These are phyloP conservation scores for Oryza glumipatula DNA, from an alignment of 176 grass and related monocot species.

Conservation along the genomic window DNA sequence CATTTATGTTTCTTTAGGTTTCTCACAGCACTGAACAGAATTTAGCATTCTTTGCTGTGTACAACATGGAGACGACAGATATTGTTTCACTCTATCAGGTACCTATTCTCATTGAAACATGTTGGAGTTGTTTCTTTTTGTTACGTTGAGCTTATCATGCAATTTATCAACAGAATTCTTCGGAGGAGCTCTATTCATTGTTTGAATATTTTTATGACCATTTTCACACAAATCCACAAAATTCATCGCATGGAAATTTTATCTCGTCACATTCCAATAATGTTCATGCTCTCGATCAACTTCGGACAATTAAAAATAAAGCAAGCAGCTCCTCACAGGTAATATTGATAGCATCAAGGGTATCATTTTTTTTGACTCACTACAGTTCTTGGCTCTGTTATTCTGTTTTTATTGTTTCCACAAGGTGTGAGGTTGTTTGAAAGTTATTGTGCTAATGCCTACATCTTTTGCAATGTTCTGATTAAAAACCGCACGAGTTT, in stretches of 20 bases:
- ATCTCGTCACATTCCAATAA: slow-evolving; percentile 92
- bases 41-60: slow-evolving; percentile 93
- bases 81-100: slow-evolving; percentile 96
- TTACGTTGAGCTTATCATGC: slow-evolving; percentile 28
- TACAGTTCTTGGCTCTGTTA: neutral
- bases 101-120: neutral
- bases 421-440: neutral
- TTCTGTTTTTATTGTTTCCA: neutral
- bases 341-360: slow-evolving; percentile 5
- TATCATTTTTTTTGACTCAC: neutral
- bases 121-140: neutral
- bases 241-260: slow-evolving; percentile 74
- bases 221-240: slow-evolving; percentile 86
- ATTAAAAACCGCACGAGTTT: neutral
- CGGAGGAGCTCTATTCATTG: slow-evolving; percentile 85
- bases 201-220: slow-evolving; percentile 88
- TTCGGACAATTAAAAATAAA: slow-evolving; percentile 72
- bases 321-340: slow-evolving; percentile 79
- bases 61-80: slow-evolving; percentile 99
- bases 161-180: slow-evolving; percentile 81
- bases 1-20: slow-evolving; percentile 49
- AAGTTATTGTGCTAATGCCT: neutral
- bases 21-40: slow-evolving; percentile 75
- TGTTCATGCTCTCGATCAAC: slow-evolving; percentile 87
- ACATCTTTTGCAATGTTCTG: neutral